A percentile compares a stretch with the other conserved stretches of the same genome.
Conservation (phyloP, 768 basidiomycete species). For the Amanita pallidorosea region DNA sequence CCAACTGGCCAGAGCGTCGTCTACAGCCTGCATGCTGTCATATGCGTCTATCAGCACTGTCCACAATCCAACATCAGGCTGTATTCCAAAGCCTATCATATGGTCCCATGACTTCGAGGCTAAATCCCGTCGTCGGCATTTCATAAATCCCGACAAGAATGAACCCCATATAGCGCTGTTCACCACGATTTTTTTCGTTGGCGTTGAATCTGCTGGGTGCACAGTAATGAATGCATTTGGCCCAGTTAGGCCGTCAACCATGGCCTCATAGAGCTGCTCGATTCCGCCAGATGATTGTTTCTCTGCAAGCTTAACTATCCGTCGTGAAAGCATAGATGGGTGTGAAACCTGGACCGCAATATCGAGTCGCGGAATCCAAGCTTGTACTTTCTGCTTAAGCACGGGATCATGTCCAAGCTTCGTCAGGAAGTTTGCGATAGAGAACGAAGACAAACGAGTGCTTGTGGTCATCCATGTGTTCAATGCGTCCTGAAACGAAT, state of each 20-base stretch:
- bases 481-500: slow-evolving; percentile 50
- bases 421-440: slow-evolving; percentile 27
- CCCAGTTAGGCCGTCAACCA: slow-evolving; percentile 41
- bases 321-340: slow-evolving; percentile 37
- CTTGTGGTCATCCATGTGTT: slow-evolving; percentile 26
- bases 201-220: slow-evolving; percentile 23
- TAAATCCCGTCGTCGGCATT: slow-evolving; percentile 39
- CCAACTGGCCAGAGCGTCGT: slow-evolving; percentile 54
- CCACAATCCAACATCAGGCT: slow-evolving; percentile 54
- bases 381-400: slow-evolving; percentile 29
- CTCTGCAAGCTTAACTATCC: slow-evolving; percentile 35
- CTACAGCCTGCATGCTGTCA: slow-evolving; percentile 34
- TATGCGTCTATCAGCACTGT: slow-evolving; percentile 61
- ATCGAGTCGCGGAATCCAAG: slow-evolving; percentile 37
- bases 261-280: slow-evolving; percentile 35
- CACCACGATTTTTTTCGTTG: slow-evolving; percentile 35
- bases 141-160: slow-evolving; percentile 57
- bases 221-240: slow-evolving; percentile 45
- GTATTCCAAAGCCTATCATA: slow-evolving; percentile 35
- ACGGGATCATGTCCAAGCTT: slow-evolving; percentile 21
- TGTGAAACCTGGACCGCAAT: slow-evolving; percentile 41
- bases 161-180: slow-evolving; percentile 51
- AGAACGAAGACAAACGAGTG: slow-evolving; percentile 22
- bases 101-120: slow-evolving; percentile 64
- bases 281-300: slow-evolving; percentile 22